phyloP scores from a whole-genome alignment of 2,329 filamentous ascomycete genomes.

The Aspergillus terreus region DNA sequence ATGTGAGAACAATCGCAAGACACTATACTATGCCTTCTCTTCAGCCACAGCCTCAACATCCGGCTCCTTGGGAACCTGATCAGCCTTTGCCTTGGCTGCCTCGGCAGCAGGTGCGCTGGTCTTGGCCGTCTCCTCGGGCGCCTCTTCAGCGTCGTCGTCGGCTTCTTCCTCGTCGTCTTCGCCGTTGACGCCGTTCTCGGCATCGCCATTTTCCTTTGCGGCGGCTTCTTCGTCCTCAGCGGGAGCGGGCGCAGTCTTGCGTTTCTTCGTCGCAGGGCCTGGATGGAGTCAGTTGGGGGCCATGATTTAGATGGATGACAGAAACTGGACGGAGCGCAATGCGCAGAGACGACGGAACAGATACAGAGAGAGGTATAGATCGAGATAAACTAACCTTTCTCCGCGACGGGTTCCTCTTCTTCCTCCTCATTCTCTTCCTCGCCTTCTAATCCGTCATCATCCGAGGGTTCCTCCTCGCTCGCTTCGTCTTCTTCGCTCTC shows the following conservation, averaged over 20 bases:
- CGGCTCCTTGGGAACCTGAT: conserved; percentile 26
- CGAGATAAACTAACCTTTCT: conserved; percentile 16
- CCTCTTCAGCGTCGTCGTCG: conserved; percentile 22
- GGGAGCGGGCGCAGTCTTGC: conserved; percentile 25
- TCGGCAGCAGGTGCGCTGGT: conserved; percentile 29
- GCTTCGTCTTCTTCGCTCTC: conserved; percentile 24
- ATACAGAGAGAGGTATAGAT: neutral
- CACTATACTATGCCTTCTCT: conserved; percentile 11
- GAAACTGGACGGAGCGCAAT: neutral
- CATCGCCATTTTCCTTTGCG: conserved; percentile 18
- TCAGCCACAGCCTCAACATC: conserved; percentile 33
- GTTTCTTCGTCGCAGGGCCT: conserved; percentile 29
- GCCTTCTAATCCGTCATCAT: conserved; percentile 17
- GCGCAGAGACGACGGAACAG: neutral
- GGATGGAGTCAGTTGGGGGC: neutral
- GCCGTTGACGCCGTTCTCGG: conserved; percentile 15
- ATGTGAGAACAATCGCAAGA: neutral
- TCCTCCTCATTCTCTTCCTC: conserved; percentile 23
- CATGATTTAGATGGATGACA: neutral
- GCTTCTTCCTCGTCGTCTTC: conserved; percentile 18
- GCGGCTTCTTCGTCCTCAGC: conserved; percentile 12
- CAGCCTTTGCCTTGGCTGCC: conserved; percentile 32
- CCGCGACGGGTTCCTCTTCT: conserved; percentile 23
- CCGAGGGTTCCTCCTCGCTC: conserved; percentile 22
- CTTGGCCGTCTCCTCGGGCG: conserved; percentile 27